Evolutionary conservation across 2,329 filamentous ascomycete species (phyloP), one percentile per base, ranked within the genome.

Genomic region (Pseudocercospora ulei): DNA sequence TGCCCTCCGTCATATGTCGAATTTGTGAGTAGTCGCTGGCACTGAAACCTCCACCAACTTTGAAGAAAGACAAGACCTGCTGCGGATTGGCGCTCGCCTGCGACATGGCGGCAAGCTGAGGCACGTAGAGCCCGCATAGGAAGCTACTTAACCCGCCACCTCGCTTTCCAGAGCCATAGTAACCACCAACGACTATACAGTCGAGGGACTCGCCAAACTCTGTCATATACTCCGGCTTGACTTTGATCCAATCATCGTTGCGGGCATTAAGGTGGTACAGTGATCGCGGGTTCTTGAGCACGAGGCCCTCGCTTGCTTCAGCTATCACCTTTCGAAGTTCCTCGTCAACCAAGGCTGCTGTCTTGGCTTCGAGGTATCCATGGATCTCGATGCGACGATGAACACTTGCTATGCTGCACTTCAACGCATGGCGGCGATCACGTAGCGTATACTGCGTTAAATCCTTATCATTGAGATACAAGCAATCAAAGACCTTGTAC

Each of bases 201-300:
- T 98, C 90, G 3, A 98, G 74, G 0, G 81, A 84, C 62, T 96
- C 88, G 45, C 90, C 90, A 58, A 90, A 94, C 47, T 94, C 88
- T 2, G 79, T 79, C 87, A 96, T 95, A 61, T 98, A 98, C 49
- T 98, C 90, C 1, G 90, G 90, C 56, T 98, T 98, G 5, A 98
- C 87, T 59, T 98, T 98, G 64, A 95, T 80, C 90, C 90, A 98
- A 61, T 94, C 84, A 52, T 93, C 83, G 54, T 92, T 90, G 31
- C 90, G 80, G 50, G 84, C 82, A 56, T 93, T 94, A 6, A 96
- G 70, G 4, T 76, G 73, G 59, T 98, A 98, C 55, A 76, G 72
- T 0, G 87, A 93, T 3, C 80, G 72, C 5, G 90, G 90, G 47
- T 94, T 96, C 66, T 98, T 98, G 36, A 96, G 65, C 0, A 98